Conservation (phyloP, 805 yeast genomes). For the Saccharomycopsis oosterbeekiorum region DNA sequence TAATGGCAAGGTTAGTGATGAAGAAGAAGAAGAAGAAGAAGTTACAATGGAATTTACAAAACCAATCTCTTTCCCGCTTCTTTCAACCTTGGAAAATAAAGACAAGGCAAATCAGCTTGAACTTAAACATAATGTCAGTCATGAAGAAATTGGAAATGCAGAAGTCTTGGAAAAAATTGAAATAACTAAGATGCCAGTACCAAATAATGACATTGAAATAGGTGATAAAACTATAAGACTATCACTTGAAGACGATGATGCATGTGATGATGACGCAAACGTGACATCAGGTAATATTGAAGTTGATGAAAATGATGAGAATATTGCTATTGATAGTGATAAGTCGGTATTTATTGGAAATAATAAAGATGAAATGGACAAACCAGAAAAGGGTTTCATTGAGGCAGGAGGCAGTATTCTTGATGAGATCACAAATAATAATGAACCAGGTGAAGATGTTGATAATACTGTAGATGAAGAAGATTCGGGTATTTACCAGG, state of each 20-base stretch:
- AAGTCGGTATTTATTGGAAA: background rate
- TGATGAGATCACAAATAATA: background rate
- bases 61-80: background rate
- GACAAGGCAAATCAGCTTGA: background rate
- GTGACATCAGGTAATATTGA: background rate
- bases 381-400: background rate
- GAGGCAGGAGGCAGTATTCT: slow-evolving; percentile 4
- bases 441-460: slow-evolving; percentile 3
- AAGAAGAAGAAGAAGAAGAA: background rate
- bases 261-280: background rate
- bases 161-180: background rate
- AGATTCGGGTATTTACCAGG: slow-evolving; percentile 12
- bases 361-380: background rate
- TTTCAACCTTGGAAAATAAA: background rate
- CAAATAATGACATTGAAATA: slow-evolving; percentile 10
- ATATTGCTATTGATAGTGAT: background rate
- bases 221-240: slow-evolving; percentile 5
- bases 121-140: background rate
- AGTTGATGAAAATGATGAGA: background rate
- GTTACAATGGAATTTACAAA: slow-evolving; percentile 27
- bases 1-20: background rate
- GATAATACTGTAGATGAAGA: slow-evolving; percentile 11
- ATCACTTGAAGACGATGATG: background rate
- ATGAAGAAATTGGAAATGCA: background rate
- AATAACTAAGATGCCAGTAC: background rate